Evolutionary conservation across 2,329 filamentous ascomycete genomes (phyloP).

Genomic region (Trichoderma harzianum): DNA sequence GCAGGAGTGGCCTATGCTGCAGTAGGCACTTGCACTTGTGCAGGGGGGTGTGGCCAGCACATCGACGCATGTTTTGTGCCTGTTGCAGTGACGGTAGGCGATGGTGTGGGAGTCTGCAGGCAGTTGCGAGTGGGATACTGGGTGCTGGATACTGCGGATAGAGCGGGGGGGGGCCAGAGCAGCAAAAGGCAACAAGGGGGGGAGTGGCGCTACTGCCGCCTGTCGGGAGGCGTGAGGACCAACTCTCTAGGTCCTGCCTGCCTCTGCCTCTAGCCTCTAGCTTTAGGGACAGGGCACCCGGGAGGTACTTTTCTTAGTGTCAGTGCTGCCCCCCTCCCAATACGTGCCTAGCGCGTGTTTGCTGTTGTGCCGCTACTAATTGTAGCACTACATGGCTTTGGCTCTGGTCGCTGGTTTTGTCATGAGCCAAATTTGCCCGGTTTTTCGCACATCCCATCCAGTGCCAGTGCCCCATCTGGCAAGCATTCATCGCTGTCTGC

Average conservation of each 20-base stretch:
- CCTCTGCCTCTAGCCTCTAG: neutral
- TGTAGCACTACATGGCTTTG: slow-evolving; percentile 11
- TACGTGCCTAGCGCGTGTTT: neutral
- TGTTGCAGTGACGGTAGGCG: neutral
- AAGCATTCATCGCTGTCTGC: slow-evolving; percentile 9
- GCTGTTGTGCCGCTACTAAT: slow-evolving; percentile 4
- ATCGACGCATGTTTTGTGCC: neutral
- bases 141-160: neutral
- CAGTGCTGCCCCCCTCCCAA: neutral
- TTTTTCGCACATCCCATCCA: neutral
- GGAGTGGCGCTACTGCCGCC: slow-evolving; percentile 7
- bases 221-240: slow-evolving; percentile 6
- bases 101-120: slow-evolving; percentile 9
- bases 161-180: slow-evolving; percentile 4
- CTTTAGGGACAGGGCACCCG: neutral
- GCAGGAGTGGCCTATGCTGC: neutral
- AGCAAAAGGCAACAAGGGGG: neutral
- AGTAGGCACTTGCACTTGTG: neutral
- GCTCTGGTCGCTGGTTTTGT: neutral
- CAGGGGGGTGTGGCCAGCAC: neutral
- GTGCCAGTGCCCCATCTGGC: slow-evolving; percentile 10
- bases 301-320: slow-evolving; percentile 15
- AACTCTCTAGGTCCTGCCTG: neutral
- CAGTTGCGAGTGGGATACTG: slow-evolving; percentile 8
- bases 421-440: slow-evolving; percentile 13